Conservation (phyloP, 306 rosid genomes). For the Glycine soja region DNA sequence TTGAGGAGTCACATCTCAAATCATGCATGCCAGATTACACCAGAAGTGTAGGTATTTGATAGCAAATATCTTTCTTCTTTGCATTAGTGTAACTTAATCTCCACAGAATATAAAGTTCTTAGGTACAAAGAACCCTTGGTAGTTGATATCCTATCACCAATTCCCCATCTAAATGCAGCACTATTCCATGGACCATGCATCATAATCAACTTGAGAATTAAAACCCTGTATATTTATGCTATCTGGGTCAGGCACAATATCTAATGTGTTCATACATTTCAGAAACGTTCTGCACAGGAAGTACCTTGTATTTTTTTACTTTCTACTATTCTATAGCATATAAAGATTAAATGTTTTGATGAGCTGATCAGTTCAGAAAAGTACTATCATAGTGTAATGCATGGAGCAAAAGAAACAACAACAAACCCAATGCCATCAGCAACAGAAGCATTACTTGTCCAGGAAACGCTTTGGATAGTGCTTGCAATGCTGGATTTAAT, state of each 20-base stretch:
- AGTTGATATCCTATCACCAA: neutral
- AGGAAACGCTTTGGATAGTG: conserved; percentile 77
- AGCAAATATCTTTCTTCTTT: neutral
- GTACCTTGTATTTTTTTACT: neutral
- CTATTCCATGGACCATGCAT: neutral
- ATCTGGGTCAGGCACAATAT: neutral
- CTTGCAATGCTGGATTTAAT: conserved; percentile 65
- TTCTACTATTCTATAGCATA: neutral
- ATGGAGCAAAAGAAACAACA: conserved; percentile 24
- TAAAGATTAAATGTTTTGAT: neutral
- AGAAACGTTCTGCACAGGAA: neutral
- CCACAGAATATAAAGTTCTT: neutral
- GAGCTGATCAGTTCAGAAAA: neutral
- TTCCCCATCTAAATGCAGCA: neutral
- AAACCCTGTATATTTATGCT: neutral
- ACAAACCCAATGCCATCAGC: conserved; percentile 27
- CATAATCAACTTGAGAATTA: neutral
- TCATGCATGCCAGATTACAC: neutral
- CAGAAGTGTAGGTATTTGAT: neutral
- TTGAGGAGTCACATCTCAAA: neutral
- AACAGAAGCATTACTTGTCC: conserved; percentile 69
- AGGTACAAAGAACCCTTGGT: neutral
- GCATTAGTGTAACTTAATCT: neutral
- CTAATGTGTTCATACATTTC: neutral
- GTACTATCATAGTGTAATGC: conserved; percentile 14